Evolutionary conservation across 192 early-diverging fungal species (phyloP).

Genomic region (Chytriomyces hyalinus): DNA sequence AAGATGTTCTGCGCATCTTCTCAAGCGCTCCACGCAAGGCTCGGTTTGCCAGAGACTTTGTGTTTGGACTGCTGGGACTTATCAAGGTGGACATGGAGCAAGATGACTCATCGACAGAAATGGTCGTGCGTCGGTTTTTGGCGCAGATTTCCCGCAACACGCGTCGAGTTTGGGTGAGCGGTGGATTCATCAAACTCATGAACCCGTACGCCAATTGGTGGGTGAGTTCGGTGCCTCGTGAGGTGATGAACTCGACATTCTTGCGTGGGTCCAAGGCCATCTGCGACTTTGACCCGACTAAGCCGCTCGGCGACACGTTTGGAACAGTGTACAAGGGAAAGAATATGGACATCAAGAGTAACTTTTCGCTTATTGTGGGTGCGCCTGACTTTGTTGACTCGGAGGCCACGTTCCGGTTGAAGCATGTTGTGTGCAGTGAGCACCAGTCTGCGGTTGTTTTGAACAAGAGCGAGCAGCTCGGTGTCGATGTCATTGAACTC

Average conservation of each 20-base stretch:
- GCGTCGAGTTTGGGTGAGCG: constrained; percentile 11
- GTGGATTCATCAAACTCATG: constrained; percentile 23
- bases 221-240: neutral
- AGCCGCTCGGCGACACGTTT: constrained; percentile 7
- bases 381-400: neutral
- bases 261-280: constrained; percentile 6
- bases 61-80: constrained; percentile 15
- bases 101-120: neutral
- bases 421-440: neutral
- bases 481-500: neutral
- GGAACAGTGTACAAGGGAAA: neutral
- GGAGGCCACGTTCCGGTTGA: neutral
- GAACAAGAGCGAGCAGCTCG: neutral
- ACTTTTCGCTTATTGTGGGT: constrained; percentile 10
- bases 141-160: neutral
- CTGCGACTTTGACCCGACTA: neutral
- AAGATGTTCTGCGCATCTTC: neutral
- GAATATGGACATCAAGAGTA: neutral
- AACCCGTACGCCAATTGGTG: constrained; percentile 2
- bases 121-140: neutral
- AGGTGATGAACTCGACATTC: neutral
- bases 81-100: constrained; percentile 9
- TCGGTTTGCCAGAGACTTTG: constrained; percentile 4
- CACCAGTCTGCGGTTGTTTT: neutral
- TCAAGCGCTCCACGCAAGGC: constrained; percentile 8